phyloP scores from a whole-genome alignment of 2,329 filamentous ascomycete genomes.

The Alternaria angustiovoidea region DNA sequence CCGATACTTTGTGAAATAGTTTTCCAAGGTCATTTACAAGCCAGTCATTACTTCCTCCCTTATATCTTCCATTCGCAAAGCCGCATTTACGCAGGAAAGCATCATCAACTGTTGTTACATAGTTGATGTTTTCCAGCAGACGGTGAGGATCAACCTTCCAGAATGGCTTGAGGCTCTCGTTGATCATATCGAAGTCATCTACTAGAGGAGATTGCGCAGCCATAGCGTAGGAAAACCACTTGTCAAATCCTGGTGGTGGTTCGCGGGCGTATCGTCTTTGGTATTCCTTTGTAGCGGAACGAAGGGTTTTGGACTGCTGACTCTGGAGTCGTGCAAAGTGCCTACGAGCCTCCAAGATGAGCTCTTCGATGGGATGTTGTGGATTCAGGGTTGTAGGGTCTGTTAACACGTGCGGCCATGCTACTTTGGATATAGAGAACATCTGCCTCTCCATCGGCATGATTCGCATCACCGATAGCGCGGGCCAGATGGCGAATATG shows the following conservation, averaged over 20 bases:
- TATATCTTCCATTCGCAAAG: constrained; percentile 3
- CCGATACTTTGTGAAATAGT: constrained; percentile 5
- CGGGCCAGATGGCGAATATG: no score
- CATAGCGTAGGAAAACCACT: constrained; percentile 57
- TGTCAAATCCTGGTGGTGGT: constrained; percentile 58
- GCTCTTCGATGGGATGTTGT: constrained; percentile 4
- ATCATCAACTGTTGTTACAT: constrained; percentile 8
- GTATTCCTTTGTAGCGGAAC: constrained; percentile 51
- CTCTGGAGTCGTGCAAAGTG: constrained; percentile 39
- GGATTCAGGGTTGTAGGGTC: not conserved
- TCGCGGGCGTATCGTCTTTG: constrained; percentile 53
- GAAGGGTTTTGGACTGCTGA: constrained; percentile 49
- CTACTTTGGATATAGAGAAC: no score
- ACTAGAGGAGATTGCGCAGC: constrained; percentile 56
- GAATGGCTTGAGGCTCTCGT: constrained; percentile 54
- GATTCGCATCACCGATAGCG: no score
- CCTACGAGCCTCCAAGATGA: not conserved
- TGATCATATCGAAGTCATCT: constrained; percentile 60
- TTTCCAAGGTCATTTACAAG: constrained; percentile 7
- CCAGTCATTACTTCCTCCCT: not conserved
- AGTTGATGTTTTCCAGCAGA: constrained; percentile 5
- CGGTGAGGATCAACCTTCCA: constrained; percentile 34
- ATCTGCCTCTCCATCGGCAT: no score
- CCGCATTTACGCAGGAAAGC: constrained; percentile 17
- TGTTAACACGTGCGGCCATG: no score